Evolutionary conservation across 139 green algal genomes (phyloP).

Genomic region (Coelastrella sp.): DNA sequence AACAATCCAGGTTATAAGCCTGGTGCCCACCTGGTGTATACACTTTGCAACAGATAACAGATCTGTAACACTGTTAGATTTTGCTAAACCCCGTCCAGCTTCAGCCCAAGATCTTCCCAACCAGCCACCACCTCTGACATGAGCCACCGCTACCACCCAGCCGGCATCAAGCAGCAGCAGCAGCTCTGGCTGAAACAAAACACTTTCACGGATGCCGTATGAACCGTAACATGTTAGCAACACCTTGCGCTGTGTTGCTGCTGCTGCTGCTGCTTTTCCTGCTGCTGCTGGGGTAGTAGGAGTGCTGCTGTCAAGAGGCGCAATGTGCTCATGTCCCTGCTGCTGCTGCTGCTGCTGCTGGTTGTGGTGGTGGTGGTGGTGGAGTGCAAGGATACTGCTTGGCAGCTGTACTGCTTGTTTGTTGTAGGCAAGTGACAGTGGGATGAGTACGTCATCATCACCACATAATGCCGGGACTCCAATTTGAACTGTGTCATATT

Average conservation of each 20-base stretch:
- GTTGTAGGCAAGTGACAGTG: slow-evolving; percentile 29
- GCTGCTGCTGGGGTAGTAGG: not conserved
- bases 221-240: slow-evolving; percentile 41
- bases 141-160: slow-evolving; percentile 37
- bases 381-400: not conserved
- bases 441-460: slow-evolving; percentile 21
- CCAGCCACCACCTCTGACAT: slow-evolving; percentile 45
- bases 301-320: too few species aligned
- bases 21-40: slow-evolving; percentile 3
- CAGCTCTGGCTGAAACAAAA: slow-evolving; percentile 1
- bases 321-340: not conserved
- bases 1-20: too few species aligned
- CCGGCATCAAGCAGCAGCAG: slow-evolving; percentile 29
- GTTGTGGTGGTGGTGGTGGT: not conserved
- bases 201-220: slow-evolving; percentile 37
- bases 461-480: not conserved
- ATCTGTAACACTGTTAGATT: not conserved
- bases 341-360: not conserved
- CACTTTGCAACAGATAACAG: not conserved
- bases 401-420: not conserved
- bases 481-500: not conserved
- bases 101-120: slow-evolving; percentile 26
- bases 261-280: not conserved
- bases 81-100: slow-evolving; percentile 23
- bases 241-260: not conserved